Base-by-base conservation (phyloP, 306 rosid genomes). In the Dalbergia cochinchinensis region DNA sequence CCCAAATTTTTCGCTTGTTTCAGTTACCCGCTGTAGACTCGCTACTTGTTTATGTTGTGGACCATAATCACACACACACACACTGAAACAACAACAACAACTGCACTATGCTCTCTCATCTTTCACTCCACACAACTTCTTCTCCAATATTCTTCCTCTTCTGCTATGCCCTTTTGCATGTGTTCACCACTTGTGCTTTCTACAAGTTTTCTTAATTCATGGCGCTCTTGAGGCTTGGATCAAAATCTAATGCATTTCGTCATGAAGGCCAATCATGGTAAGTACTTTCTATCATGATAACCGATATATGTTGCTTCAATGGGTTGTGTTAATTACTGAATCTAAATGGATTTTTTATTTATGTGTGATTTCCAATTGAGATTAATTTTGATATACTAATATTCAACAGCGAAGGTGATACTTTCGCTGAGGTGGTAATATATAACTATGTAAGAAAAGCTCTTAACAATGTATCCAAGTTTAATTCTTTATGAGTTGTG, bases 151-250 rank as follows among this genome's bases (percentile, higher is more conserved):
- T 83, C 35, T 67, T 70, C 39, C 14, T 77, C 19, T 15, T 55
- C 33, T 35, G 5, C 50, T 20, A 37, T 9, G 3, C 19, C 44
- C 60, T 71, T 61, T 69, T 82, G 4, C 45, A 80, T 83, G 35
- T 18, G 57, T 18, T 80, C 64, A 37, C 7, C 20, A 4, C 14
- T 48, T 45, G 1, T n/a, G 12, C 26, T 31, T 48, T 26, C 4
- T 70, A 16, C 11, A 37, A 37, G 41, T 8, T 2, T 42, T 42
- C 47, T 42, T 42, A 1, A 42, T 5, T 18, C 50, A 90, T 90
- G 90, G 94, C 93, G 22, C 83, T 87, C 85, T 63, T 92, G 90
- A 89, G 78, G 83, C 86, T 94, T 77, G 98, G 97, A 74, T 84
- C 89, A 3, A 94, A 92, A 82, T 81, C 96, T 16, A 93, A 90